These are phyloP conservation scores for Fusarium pseudonygamai DNA, from an alignment of 2,329 filamentous ascomycete genomes.

Conservation along the genomic window DNA sequence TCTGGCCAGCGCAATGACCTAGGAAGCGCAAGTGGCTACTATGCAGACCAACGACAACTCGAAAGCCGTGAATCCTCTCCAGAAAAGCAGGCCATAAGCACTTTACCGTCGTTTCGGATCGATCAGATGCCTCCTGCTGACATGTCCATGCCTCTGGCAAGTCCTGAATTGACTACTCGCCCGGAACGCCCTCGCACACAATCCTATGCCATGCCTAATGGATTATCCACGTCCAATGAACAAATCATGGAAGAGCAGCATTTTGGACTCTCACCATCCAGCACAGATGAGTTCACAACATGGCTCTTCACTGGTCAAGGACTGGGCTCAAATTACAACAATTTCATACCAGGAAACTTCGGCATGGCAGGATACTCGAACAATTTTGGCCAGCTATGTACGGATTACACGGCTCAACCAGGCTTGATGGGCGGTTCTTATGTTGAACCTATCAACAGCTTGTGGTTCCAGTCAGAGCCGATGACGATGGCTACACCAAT, in stretches of 20 bases:
- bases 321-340: conserved; percentile 33
- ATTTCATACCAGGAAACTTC: conserved; percentile 36
- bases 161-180: conserved; percentile 28
- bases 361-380: conserved; percentile 42
- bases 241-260: conserved; percentile 40
- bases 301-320: conserved; percentile 43
- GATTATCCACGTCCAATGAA: conserved; percentile 31
- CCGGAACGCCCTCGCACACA: conserved; percentile 34
- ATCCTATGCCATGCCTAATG: conserved; percentile 39
- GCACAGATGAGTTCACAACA: conserved; percentile 43
- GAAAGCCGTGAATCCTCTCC: conserved; percentile 39
- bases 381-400: conserved; percentile 42
- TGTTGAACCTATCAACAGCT: conserved; percentile 42
- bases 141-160: conserved; percentile 37
- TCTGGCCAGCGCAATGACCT: conserved; percentile 26
- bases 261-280: conserved; percentile 42
- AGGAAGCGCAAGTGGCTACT: conserved; percentile 17
- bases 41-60: conserved; percentile 30
- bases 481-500: conserved; percentile 37
- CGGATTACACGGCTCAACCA: conserved; percentile 39
- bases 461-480: conserved; percentile 43
- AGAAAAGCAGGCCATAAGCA: conserved; percentile 30
- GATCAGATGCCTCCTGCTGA: conserved; percentile 34
- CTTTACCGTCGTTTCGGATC: conserved; percentile 32
- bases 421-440: conserved; percentile 40